A percentile compares a stretch with the other conserved stretches of the same genome.
Evolutionary conservation across 2,329 filamentous ascomycete species (phyloP).

Genomic region (Sphaerulina populicola): DNA sequence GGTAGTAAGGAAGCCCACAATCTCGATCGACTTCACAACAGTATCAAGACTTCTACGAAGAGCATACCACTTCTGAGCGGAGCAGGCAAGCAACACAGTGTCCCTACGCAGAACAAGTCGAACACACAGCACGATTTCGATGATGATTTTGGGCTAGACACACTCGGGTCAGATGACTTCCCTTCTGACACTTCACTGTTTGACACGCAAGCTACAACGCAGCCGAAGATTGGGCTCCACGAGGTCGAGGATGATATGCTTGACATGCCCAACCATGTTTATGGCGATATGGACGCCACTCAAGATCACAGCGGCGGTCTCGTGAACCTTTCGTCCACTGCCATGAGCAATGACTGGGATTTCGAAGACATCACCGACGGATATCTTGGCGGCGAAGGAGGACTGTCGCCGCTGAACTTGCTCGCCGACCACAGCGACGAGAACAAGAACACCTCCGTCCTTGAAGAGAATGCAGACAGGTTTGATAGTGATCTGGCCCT

Average conservation of each 20-base stretch:
- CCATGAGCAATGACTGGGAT: background rate
- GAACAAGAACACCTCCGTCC: conserved; percentile 8
- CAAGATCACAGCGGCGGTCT: background rate
- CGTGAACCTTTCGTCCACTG: background rate
- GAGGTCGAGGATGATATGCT: conserved; percentile 20
- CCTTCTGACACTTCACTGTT: conserved; percentile 1
- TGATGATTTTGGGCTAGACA: conserved; percentile 20
- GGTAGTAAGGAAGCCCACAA: conserved; percentile 14
- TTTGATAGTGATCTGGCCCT: background rate
- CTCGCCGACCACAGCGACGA: background rate
- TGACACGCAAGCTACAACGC: conserved; percentile 1
- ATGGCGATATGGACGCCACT: background rate
- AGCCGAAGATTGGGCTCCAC: background rate
- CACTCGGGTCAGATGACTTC: conserved; percentile 15
- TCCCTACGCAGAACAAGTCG: background rate
- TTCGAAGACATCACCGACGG: background rate
- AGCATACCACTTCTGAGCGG: conserved; percentile 11
- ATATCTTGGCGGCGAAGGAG: background rate
- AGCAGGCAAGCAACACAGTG: background rate
- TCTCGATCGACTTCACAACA: conserved; percentile 24
- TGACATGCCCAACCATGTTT: conserved; percentile 8
- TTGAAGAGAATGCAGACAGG: conserved; percentile 12
- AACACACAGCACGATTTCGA: conserved; percentile 1
- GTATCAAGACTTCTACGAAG: conserved; percentile 19
- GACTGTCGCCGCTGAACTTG: background rate